Evolutionary conservation across 129 eudicot species (phyloP).

Genomic region (Helianthus tuberosus): DNA sequence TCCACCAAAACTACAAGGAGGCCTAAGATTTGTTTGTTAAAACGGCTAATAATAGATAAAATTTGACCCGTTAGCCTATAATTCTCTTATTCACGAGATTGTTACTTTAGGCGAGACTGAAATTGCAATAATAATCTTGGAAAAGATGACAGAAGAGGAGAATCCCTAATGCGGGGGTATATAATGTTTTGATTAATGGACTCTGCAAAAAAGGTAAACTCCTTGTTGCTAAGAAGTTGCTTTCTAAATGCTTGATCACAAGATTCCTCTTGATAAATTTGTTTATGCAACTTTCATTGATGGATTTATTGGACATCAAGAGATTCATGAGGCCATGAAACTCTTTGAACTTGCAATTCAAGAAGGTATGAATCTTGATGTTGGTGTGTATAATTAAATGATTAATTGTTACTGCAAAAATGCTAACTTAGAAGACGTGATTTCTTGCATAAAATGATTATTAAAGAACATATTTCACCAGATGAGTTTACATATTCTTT

Average conservation of each 20-base stretch:
- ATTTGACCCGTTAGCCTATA: constrained; percentile 69
- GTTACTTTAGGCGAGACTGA: constrained; percentile 71
- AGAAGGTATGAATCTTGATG: constrained; percentile 51
- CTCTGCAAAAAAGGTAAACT: constrained; percentile 68
- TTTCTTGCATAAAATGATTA: constrained; percentile 61
- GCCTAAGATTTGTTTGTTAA: constrained; percentile 59
- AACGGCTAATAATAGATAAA: constrained; percentile 66
- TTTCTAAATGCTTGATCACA: constrained; percentile 71
- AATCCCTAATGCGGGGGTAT: constrained; percentile 77
- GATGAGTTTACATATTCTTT: constrained; percentile 87
- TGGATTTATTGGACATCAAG: constrained; percentile 58
- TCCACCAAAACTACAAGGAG: constrained; percentile 21
- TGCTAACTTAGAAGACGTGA: constrained; percentile 72
- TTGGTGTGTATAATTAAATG: constrained; percentile 77
- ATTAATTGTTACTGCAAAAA: constrained; percentile 76
- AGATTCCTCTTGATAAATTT: constrained; percentile 59
- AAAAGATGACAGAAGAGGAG: constrained; percentile 70
- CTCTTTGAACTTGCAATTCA: constrained; percentile 54
- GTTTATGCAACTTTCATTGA: constrained; percentile 71
- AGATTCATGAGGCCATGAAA: constrained; percentile 64
- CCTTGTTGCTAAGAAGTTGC: constrained; percentile 55
- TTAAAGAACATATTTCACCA: constrained; percentile 37
- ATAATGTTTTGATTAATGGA: constrained; percentile 75
- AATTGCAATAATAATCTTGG: constrained; percentile 55
- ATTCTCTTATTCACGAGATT: constrained; percentile 74